Conservation (phyloP, 345 rosid species). For the Reutealis trisperma region DNA sequence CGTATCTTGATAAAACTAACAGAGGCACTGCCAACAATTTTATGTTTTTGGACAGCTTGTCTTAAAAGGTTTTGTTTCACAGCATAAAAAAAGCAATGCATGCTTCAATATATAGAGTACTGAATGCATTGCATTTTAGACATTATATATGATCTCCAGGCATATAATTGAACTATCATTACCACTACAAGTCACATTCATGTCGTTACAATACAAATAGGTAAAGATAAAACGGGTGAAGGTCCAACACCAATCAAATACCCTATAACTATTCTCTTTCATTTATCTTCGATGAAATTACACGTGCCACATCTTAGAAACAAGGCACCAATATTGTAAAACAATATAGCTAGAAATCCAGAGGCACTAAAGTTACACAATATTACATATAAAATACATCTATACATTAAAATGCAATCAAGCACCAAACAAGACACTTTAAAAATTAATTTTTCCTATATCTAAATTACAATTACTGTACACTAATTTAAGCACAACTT, state of each 20-base stretch:
- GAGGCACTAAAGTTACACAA: background rate
- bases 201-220: too few species aligned
- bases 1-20: conserved; percentile 20
- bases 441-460: conserved; percentile 11
- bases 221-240: too few species aligned
- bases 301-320: background rate
- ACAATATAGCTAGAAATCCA: background rate
- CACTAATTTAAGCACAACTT: conserved; percentile 54
- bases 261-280: background rate
- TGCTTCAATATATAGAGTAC: too few species aligned
- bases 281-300: background rate
- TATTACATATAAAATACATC: conserved; percentile 27
- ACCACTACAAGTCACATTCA: too few species aligned
- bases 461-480: conserved; percentile 38
- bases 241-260: background rate
- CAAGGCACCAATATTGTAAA: background rate
- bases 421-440: conserved; percentile 2
- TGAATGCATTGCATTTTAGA: too few species aligned
- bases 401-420: conserved; percentile 21
- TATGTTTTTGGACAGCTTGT: background rate
- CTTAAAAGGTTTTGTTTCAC: background rate
- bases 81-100: background rate
- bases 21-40: background rate
- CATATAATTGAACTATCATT: too few species aligned
- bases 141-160: background rate